Conservation (phyloP, 192 early-diverging fungal species). For the Backusella westeae region DNA sequence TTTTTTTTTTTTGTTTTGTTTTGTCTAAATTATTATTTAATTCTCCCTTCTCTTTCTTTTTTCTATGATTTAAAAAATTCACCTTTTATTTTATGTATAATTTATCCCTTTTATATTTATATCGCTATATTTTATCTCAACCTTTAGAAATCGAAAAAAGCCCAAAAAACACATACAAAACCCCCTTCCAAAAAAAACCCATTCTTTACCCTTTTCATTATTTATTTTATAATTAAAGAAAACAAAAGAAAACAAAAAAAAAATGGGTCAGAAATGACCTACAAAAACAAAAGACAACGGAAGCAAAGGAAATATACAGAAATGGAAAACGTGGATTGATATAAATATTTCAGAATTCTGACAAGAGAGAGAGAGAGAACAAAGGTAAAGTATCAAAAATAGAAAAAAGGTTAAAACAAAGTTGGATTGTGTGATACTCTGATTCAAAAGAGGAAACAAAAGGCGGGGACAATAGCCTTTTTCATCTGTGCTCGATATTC, state of each 20-base stretch:
- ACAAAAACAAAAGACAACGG: neutral
- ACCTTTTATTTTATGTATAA: too few species aligned
- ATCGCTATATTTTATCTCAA: too few species aligned
- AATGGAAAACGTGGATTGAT: neutral
- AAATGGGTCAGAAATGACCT: neutral
- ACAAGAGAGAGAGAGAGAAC: neutral
- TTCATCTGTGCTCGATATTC: neutral
- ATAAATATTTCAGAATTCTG: neutral
- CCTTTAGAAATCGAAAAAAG: neutral
- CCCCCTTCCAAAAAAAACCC: neutral
- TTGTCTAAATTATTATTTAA: too few species aligned
- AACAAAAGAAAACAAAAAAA: neutral
- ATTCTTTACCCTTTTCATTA: neutral
- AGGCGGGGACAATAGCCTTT: neutral
- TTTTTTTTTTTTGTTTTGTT: neutral
- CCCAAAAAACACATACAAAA: neutral
- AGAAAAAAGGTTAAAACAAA: neutral
- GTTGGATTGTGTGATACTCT: neutral
- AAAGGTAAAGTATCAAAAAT: neutral
- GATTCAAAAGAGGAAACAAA: neutral
- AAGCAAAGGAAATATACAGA: neutral
- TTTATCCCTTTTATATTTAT: too few species aligned
- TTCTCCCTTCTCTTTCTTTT: too few species aligned
- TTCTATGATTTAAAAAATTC: too few species aligned
- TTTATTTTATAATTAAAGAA: neutral